Percentiles rank a stretch among this genome's conserved stretches.
Conservation (phyloP, 352 stramenopile species). For the Discostella stelligera region DNA sequence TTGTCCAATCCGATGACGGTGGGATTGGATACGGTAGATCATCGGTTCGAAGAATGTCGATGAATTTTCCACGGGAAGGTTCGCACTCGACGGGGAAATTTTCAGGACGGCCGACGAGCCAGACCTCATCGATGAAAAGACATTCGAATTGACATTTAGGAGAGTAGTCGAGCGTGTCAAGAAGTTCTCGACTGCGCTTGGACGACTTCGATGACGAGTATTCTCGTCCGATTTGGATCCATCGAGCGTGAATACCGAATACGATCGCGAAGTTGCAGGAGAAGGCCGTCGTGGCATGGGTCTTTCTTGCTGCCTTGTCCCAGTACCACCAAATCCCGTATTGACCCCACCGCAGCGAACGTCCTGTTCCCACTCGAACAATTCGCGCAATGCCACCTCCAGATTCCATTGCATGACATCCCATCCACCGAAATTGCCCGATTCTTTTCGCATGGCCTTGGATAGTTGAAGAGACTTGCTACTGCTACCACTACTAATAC, state of each 20-base stretch:
- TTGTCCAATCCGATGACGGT: slow-evolving; percentile 26
- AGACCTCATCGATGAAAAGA: background rate
- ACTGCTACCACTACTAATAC: background rate
- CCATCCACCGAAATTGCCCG: slow-evolving; percentile 34
- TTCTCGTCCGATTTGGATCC: background rate
- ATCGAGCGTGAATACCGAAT: background rate
- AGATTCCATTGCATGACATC: slow-evolving; percentile 51
- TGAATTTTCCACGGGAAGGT: background rate
- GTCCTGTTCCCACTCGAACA: slow-evolving; percentile 30
- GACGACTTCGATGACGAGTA: background rate
- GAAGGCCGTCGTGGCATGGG: background rate
- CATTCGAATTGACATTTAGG: background rate
- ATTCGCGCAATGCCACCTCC: slow-evolving; percentile 28
- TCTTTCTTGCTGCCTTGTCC: background rate
- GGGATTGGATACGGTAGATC: slow-evolving; percentile 40
- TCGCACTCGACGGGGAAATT: background rate
- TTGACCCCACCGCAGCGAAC: too few species aligned
- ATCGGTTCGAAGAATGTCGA: slow-evolving; percentile 43
- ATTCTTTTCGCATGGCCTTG: background rate
- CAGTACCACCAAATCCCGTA: background rate
- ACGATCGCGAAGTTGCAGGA: background rate
- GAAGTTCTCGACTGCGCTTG: background rate
- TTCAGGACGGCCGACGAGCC: background rate
- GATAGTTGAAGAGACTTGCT: background rate
- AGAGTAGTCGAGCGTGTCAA: background rate